These are phyloP conservation scores for Candolleomyces eurysporus DNA, from an alignment of 768 basidiomycete genomes.

Conservation along the genomic window DNA sequence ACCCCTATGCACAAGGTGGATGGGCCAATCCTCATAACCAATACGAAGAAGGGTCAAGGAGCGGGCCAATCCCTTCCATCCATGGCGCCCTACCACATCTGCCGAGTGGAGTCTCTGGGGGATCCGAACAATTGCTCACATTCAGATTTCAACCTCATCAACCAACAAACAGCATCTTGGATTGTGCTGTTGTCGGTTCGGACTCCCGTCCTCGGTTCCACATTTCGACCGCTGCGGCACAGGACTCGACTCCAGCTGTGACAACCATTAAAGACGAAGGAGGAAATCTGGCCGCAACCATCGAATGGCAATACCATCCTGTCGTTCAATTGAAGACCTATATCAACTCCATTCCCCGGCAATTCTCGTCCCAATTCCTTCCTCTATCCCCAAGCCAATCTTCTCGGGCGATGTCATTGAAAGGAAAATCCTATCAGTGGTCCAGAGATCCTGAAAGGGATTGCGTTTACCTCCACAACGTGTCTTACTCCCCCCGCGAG, in stretches of 20 bases:
- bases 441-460: constrained; percentile 4
- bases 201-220: constrained; percentile 8
- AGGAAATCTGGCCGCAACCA: not conserved
- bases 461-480: constrained; percentile 3
- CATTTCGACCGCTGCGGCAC: not conserved
- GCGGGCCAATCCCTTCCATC: constrained; percentile 12
- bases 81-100: constrained; percentile 19
- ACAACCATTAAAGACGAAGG: constrained; percentile 1
- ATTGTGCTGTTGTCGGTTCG: constrained; percentile 15
- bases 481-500: constrained; percentile 5
- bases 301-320: constrained; percentile 9
- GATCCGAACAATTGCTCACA: not conserved
- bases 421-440: constrained; percentile 6
- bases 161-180: constrained; percentile 10
- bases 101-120: not conserved
- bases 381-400: not conserved
- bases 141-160: constrained; percentile 5
- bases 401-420: not conserved
- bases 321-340: constrained; percentile 6
- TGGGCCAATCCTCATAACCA: constrained; percentile 14
- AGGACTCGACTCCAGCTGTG: not conserved
- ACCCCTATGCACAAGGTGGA: constrained; percentile 20
- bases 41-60: not conserved
- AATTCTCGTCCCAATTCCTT: constrained; percentile 6
- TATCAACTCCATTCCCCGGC: constrained; percentile 5